Percentiles rank a stretch among this genome's conserved stretches.
Evolutionary conservation across 2,329 filamentous ascomycete genomes (phyloP).

Genomic region (Fusarium transvaalense): DNA sequence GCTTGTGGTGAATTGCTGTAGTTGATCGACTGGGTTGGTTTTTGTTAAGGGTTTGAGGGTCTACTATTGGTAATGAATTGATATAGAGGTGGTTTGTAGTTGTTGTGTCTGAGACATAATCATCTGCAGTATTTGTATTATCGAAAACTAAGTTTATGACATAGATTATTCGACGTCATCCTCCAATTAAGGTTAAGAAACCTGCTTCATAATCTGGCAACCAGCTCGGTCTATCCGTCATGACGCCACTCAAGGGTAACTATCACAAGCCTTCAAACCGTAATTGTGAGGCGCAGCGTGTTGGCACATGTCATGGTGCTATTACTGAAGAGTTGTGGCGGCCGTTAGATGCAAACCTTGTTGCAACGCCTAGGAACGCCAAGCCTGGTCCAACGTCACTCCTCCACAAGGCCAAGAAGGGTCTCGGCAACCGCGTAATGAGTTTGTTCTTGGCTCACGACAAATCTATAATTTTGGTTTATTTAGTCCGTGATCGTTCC

Average conservation of each 20-base stretch:
- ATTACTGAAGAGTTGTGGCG: constrained; percentile 7
- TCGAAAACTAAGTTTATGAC: not conserved
- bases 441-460: not conserved
- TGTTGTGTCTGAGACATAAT: not conserved
- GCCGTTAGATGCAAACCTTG: constrained; percentile 15
- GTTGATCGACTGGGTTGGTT: not conserved
- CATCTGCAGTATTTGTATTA: constrained; percentile 7
- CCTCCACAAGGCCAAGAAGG: constrained; percentile 3
- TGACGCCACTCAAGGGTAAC: constrained; percentile 15
- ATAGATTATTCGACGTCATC: not conserved
- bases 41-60: not conserved
- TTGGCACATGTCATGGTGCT: constrained; percentile 29
- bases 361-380: constrained; percentile 13
- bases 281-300: not conserved
- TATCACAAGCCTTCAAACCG: not conserved
- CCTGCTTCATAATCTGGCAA: constrained; percentile 4
- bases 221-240: constrained; percentile 10
- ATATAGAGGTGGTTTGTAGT: not conserved
- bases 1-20: not conserved
- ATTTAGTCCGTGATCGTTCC: not conserved
- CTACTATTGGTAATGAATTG: not conserved
- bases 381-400: constrained; percentile 21
- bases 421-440: constrained; percentile 18
- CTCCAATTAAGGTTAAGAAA: not conserved
- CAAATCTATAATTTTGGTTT: not conserved